Evolutionary conservation across 495 filamentous ascomycete species (phyloP).

Genomic region (Podospora pseudocomata): DNA sequence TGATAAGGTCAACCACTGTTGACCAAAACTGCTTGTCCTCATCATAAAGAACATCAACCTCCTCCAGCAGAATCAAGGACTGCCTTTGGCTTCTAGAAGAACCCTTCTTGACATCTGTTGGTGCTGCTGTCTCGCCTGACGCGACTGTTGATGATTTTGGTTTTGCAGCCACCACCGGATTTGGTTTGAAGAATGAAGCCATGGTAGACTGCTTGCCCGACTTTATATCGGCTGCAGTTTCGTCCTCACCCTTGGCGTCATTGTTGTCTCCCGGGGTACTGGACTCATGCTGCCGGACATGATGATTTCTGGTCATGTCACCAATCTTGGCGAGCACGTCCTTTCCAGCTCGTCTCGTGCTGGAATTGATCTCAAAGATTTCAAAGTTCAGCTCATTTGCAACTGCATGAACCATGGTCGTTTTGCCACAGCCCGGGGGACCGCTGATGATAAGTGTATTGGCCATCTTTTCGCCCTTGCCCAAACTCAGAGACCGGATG

Average conservation of each 20-base stretch:
- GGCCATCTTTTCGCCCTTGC: conserved; percentile 37
- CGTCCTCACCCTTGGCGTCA: conserved; percentile 34
- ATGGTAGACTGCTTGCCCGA: conserved; percentile 71
- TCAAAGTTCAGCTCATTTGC: conserved; percentile 93
- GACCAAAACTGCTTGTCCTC: conserved; percentile 95
- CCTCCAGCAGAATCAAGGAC: conserved; percentile 90
- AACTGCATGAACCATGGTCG: conserved; percentile 87
- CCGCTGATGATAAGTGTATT: conserved; percentile 82
- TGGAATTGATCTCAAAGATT: conserved; percentile 89
- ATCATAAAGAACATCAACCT: conserved; percentile 89
- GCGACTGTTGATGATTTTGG: conserved; percentile 26
- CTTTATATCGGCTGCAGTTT: conserved; percentile 55
- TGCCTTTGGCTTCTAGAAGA: conserved; percentile 69
- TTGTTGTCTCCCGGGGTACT: conserved; percentile 18
- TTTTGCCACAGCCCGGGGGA: conserved; percentile 88
- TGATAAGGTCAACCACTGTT: conserved; percentile 70
- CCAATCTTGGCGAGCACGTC: conserved; percentile 90
- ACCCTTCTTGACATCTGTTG: conserved; percentile 40
- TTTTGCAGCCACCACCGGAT: conserved; percentile 21
- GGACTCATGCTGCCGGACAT: conserved; percentile 55
- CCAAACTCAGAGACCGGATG: conserved; percentile 53
- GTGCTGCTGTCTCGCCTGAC: conserved; percentile 9
- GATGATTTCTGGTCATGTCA: conserved; percentile 94
- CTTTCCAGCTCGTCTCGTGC: conserved; percentile 77
- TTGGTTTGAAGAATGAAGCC: conserved; percentile 73